Percentiles rank a stretch among this genome's conserved stretches.
phyloP scores from a whole-genome alignment of 1,139 yeast species.

The Geotrichum citri-aurantii region DNA sequence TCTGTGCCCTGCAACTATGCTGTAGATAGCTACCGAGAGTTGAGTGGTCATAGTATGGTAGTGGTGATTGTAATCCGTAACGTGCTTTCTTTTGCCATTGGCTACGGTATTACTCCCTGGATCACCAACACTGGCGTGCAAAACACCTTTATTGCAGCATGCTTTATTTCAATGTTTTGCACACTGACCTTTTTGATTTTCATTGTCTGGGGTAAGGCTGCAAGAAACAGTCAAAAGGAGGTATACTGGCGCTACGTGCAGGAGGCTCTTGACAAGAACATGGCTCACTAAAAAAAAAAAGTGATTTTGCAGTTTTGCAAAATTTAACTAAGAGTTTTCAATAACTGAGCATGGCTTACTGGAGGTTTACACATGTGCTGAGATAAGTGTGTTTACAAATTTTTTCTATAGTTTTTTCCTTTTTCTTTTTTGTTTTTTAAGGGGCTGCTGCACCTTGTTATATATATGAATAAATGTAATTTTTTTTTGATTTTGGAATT shows the following conservation, averaged over 20 bases:
- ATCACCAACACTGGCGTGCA: slow-evolving; percentile 41
- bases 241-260: slow-evolving; percentile 17
- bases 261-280: slow-evolving; percentile 16
- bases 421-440: no score
- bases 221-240: slow-evolving; percentile 4
- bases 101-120: slow-evolving; percentile 49
- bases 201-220: slow-evolving; percentile 31
- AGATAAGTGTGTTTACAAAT: no score
- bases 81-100: slow-evolving; percentile 45
- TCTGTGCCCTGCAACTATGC: slow-evolving; percentile 50
- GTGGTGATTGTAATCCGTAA: slow-evolving; percentile 34
- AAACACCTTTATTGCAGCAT: slow-evolving; percentile 44
- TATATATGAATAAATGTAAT: no score
- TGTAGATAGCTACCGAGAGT: slow-evolving; percentile 48
- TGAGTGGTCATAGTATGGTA: slow-evolving; percentile 52
- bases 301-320: no score
- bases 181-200: slow-evolving; percentile 41
- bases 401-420: no score
- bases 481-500: no score
- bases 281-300: slow-evolving; percentile 18
- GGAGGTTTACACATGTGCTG: no score
- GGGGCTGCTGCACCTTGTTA: no score
- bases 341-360: no score
- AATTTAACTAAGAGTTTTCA: no score
- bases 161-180: slow-evolving; percentile 41